A percentile compares a stretch with the other conserved stretches of the same genome.
These are phyloP conservation scores for Alternaria solani DNA, from an alignment of 2,329 filamentous ascomycete genomes.

Conservation along the genomic window DNA sequence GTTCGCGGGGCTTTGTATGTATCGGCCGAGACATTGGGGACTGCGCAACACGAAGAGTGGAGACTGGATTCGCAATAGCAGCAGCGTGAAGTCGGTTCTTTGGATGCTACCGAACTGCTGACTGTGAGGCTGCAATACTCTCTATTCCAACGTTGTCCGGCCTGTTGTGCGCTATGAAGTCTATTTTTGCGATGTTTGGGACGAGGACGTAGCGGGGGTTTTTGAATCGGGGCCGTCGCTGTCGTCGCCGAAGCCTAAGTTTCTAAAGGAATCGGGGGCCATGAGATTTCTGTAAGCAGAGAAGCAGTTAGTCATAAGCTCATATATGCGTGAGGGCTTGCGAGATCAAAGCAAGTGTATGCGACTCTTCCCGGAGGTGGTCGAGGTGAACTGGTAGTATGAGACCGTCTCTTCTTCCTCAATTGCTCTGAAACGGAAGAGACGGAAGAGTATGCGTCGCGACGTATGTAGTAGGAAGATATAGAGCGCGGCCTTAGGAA, in stretches of 20 bases:
- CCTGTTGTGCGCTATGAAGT: conserved; percentile 33
- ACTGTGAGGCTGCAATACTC: conserved; percentile 21
- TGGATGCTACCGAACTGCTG: conserved; percentile 40
- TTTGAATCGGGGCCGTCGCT: conserved; percentile 25
- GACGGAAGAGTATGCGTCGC: background rate
- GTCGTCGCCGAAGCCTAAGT: conserved; percentile 78
- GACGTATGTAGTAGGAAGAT: background rate
- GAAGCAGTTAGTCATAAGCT: conserved; percentile 29
- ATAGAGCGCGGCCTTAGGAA: background rate
- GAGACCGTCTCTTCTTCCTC: conserved; percentile 22
- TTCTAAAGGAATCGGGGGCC: conserved; percentile 94
- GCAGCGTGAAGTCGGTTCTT: conserved; percentile 30
- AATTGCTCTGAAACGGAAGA: background rate
- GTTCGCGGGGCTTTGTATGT: conserved; percentile 3
- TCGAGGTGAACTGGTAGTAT: conserved; percentile 15
- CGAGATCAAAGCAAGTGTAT: background rate
- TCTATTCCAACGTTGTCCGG: conserved; percentile 32
- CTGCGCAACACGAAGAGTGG: conserved; percentile 11
- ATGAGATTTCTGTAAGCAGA: conserved; percentile 75
- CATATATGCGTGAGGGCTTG: conserved; percentile 13
- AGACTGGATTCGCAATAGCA: conserved; percentile 12
- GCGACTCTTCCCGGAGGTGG: conserved; percentile 27
- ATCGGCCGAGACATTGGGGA: conserved; percentile 18
- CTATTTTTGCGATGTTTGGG: conserved; percentile 38
- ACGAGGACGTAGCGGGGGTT: conserved; percentile 34